Percentiles rank a stretch among this genome's conserved stretches.
phyloP scores from a whole-genome alignment of 2,329 filamentous ascomycete genomes.

The Fusarium chaquense region DNA sequence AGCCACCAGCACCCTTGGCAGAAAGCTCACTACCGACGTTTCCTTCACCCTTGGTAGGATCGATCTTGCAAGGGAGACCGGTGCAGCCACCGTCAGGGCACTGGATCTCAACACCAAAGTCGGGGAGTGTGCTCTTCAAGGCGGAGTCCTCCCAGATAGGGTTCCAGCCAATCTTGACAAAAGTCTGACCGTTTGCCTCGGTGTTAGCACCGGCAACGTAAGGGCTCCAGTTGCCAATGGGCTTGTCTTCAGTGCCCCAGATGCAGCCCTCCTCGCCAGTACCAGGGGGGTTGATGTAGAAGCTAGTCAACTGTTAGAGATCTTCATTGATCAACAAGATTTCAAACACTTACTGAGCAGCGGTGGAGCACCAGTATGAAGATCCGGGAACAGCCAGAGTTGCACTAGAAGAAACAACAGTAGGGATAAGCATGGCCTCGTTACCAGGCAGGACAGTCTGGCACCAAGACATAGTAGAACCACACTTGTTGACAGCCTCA shows the following conservation, averaged over 20 bases:
- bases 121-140: constrained; percentile 69
- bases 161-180: constrained; percentile 82
- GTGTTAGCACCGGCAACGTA: constrained; percentile 83
- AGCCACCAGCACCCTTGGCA: constrained; percentile 73
- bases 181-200: constrained; percentile 72
- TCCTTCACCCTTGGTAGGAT: constrained; percentile 69
- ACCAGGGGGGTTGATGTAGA: constrained; percentile 83
- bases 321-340: constrained; percentile 36
- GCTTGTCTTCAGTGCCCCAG: constrained; percentile 74
- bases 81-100: constrained; percentile 75
- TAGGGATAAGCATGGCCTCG: constrained; percentile 86
- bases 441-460: constrained; percentile 84
- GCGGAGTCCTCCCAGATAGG: constrained; percentile 74
- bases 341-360: constrained; percentile 73
- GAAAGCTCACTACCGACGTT: constrained; percentile 67
- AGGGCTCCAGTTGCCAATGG: constrained; percentile 80
- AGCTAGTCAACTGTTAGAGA: constrained; percentile 62
- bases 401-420: constrained; percentile 68
- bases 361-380: constrained; percentile 77
- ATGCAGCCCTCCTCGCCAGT: constrained; percentile 72
- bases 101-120: constrained; percentile 76
- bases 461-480: constrained; percentile 75
- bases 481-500: constrained; percentile 73
- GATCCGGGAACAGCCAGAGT: constrained; percentile 77
- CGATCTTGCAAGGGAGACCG: constrained; percentile 79